Evolutionary conservation across 148 eudicot genomes (phyloP), one percentile per base, ranked within the genome.

Genomic region (Silene uniflora): DNA sequence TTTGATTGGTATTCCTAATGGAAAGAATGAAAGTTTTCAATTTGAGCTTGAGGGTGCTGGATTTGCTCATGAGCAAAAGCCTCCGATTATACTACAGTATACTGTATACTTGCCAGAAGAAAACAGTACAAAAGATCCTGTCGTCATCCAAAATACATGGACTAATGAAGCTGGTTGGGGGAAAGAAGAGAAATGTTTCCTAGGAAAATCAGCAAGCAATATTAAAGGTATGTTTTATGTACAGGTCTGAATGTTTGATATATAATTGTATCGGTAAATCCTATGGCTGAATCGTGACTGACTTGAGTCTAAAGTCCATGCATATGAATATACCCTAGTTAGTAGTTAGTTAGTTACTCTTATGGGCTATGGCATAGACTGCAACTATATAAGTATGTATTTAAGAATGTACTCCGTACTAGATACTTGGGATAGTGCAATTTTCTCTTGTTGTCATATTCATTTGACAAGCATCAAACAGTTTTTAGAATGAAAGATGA

Each of bases 111-210:
- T 91, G 74, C 91, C 91, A 0, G 97, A 92, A 56, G 92, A 91
- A 81, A 92, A 94, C 77, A 80, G 84, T 65, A 91, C 93, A 16
- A 87, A 87, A 73, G 91, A 89, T 70, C 89, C 96, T 9, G 75
- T 89, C 7, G 85, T 87, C 32, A 76, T 88, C 71, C 96, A 91
- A 79, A 94, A 89, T 81, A 63, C 93, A 68, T 91, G 97, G 98
- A 90, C 89, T 76, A 77, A 71, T 75, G 92, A 86, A 79, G 78
- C 56, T 74, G 96, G 91, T 55, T 94, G 97, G 98, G 97, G 93
- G 32, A 88, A 83, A 80, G 96, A 88, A 77, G 88, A 91, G 77
- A 86, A 71, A 79, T 94, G 98, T 77, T 93, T 93, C 16, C 83
- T 83, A 76, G 82, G 85, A 74, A 84, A 86, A 77, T 81, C 86